These are phyloP conservation scores for Claviceps fusiformis DNA, from an alignment of 2,329 filamentous ascomycete species.

Conservation along the genomic window DNA sequence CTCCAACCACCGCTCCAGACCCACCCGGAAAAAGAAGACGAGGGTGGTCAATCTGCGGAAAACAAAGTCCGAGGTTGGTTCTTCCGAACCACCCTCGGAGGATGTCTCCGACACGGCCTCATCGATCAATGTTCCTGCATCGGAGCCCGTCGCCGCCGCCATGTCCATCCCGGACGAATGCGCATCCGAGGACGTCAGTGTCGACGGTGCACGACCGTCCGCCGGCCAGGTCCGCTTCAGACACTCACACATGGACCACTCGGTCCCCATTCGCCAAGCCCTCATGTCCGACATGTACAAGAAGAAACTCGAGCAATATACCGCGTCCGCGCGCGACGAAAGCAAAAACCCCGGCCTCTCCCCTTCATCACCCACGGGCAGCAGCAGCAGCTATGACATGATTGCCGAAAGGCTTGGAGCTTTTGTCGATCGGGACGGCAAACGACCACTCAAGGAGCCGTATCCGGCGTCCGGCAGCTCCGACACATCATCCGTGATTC, in stretches of 20 bases:
- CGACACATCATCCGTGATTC: conserved; percentile 44
- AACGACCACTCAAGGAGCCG: conserved; percentile 15
- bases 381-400: not conserved
- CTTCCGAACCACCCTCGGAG: conserved; percentile 34
- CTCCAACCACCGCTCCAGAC: conserved; percentile 44
- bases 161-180: conserved; percentile 46
- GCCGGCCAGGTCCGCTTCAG: conserved; percentile 30
- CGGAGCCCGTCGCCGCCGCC: conserved; percentile 45
- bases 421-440: conserved; percentile 18
- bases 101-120: conserved; percentile 39
- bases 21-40: conserved; percentile 66
- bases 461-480: conserved; percentile 20
- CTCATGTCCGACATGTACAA: conserved; percentile 13
- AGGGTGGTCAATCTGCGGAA: conserved; percentile 70
- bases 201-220: conserved; percentile 13
- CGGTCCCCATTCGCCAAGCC: conserved; percentile 9
- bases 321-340: conserved; percentile 10
- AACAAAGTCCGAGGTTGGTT: conserved; percentile 39
- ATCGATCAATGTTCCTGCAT: conserved; percentile 45
- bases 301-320: conserved; percentile 12
- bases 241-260: conserved; percentile 8
- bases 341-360: conserved; percentile 8
- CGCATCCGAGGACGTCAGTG: conserved; percentile 29
- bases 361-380: conserved; percentile 4
- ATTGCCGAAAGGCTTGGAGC: conserved; percentile 12